Percentiles rank a stretch among this genome's conserved stretches.
These are phyloP conservation scores for Didymella lethalis DNA, from an alignment of 2,329 filamentous ascomycete species.

Conservation along the genomic window DNA sequence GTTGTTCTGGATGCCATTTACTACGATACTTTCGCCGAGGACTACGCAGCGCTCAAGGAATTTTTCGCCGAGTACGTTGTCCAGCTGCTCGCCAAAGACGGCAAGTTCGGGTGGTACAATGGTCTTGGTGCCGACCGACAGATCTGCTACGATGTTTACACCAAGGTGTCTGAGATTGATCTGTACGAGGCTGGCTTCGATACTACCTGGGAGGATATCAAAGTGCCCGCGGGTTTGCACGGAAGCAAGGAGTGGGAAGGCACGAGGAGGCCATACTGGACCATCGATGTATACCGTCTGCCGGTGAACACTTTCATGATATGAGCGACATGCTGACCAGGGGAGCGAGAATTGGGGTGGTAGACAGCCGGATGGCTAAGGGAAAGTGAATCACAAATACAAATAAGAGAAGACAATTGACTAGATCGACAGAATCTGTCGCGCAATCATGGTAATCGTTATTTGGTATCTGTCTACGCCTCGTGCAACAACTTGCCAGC, in stretches of 20 bases:
- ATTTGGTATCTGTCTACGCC: background rate
- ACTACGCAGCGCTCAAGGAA: slow-evolving; percentile 49
- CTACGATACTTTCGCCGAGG: slow-evolving; percentile 52
- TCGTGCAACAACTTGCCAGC: slow-evolving; percentile 17
- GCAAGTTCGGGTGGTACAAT: slow-evolving; percentile 51
- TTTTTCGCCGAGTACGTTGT: slow-evolving; percentile 51
- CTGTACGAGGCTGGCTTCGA: slow-evolving; percentile 49
- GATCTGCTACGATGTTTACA: slow-evolving; percentile 53
- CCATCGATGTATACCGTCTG: slow-evolving; percentile 47
- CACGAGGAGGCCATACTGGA: slow-evolving; percentile 49
- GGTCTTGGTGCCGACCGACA: slow-evolving; percentile 50
- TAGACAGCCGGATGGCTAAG: background rate
- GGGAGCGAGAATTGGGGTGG: background rate
- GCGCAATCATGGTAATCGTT: background rate
- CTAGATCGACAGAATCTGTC: no score
- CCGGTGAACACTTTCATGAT: slow-evolving; percentile 49
- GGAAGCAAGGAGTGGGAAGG: slow-evolving; percentile 49
- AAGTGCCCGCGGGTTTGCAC: slow-evolving; percentile 43
- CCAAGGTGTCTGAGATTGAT: slow-evolving; percentile 51
- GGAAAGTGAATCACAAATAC: background rate
- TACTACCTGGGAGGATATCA: slow-evolving; percentile 48
- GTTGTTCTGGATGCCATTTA: slow-evolving; percentile 76
- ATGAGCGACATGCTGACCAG: slow-evolving; percentile 14
- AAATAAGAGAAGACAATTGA: background rate
- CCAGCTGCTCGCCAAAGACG: slow-evolving; percentile 43